Conservation (phyloP, 495 filamentous ascomycete species). For the Aspergillus egyptiacus region DNA sequence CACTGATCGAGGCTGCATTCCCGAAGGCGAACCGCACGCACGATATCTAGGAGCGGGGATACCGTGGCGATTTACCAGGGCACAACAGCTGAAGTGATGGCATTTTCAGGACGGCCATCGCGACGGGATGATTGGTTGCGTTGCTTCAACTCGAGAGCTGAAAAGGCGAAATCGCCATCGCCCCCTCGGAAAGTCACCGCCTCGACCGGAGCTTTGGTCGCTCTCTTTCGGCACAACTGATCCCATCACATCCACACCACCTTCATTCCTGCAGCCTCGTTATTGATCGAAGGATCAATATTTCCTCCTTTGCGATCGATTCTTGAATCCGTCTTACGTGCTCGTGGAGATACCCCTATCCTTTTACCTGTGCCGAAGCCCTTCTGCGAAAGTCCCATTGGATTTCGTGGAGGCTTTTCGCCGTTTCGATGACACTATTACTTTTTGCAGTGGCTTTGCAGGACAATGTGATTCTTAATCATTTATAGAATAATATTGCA, state of each 20-base stretch:
- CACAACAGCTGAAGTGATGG: slow-evolving; percentile 15
- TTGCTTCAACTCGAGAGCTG: slow-evolving; percentile 7
- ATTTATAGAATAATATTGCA: no score
- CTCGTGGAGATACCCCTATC: no score
- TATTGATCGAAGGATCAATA: slow-evolving; percentile 1
- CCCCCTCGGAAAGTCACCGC: slow-evolving; percentile 1
- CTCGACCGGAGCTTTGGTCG: slow-evolving; percentile 1
- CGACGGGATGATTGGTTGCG: neutral
- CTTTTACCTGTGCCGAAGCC: no score
- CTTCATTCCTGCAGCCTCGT: neutral
- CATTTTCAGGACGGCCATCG: neutral
- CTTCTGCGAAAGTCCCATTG: no score
- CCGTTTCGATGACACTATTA: no score
- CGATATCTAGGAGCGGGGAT: neutral
- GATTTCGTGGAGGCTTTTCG: no score
- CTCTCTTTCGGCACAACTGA: neutral
- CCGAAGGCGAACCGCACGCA: slow-evolving; percentile 25
- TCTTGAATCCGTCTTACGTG: neutral
- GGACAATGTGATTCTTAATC: no score
- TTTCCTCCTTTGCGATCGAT: neutral
- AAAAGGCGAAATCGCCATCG: slow-evolving; percentile 1
- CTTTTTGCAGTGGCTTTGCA: no score
- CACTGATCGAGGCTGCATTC: slow-evolving; percentile 25
- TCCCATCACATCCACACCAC: slow-evolving; percentile 3
- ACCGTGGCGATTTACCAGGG: slow-evolving; percentile 20